Evolutionary conservation across 805 yeast species (phyloP).

Genomic region (Kluyveromyces nonfermentans): DNA sequence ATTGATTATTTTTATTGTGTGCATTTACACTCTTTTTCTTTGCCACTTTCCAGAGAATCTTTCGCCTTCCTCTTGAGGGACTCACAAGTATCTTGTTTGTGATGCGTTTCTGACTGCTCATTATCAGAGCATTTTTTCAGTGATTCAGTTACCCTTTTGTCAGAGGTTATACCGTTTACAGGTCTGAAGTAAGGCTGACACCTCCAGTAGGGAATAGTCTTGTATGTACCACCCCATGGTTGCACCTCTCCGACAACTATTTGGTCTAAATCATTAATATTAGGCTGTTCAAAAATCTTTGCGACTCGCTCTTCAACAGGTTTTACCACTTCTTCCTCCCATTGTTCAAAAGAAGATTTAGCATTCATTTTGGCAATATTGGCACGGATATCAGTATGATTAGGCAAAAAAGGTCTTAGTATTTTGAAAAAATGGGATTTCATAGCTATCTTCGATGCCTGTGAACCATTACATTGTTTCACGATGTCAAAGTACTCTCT

Average conservation of each 20-base stretch:
- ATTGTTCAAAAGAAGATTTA: conserved; percentile 37
- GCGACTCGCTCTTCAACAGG: conserved; percentile 61
- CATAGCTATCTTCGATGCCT: conserved; percentile 74
- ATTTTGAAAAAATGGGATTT: conserved; percentile 89
- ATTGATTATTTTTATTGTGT: neutral
- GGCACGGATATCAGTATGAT: conserved; percentile 71
- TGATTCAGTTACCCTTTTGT: conserved; percentile 29
- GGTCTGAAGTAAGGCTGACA: conserved; percentile 92
- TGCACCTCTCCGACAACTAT: conserved; percentile 46
- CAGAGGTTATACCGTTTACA: conserved; percentile 67
- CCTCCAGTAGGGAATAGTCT: conserved; percentile 86
- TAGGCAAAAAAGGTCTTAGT: conserved; percentile 67
- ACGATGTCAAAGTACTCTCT: conserved; percentile 87
- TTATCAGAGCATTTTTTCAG: conserved; percentile 13
- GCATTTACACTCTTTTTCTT: conserved; percentile 11
- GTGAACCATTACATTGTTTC: conserved; percentile 31
- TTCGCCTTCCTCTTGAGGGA: conserved; percentile 6
- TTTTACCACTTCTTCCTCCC: conserved; percentile 45
- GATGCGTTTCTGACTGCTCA: neutral
- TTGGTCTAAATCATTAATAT: conserved; percentile 48
- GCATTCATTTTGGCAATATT: conserved; percentile 48
- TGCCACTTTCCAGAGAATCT: conserved; percentile 2
- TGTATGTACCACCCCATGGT: conserved; percentile 75
- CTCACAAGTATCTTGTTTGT: neutral
- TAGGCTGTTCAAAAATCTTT: conserved; percentile 41